A percentile compares a stretch with the other conserved stretches of the same genome.
phyloP scores from a whole-genome alignment of 345 rosid genomes.

The Clausena lansium region DNA sequence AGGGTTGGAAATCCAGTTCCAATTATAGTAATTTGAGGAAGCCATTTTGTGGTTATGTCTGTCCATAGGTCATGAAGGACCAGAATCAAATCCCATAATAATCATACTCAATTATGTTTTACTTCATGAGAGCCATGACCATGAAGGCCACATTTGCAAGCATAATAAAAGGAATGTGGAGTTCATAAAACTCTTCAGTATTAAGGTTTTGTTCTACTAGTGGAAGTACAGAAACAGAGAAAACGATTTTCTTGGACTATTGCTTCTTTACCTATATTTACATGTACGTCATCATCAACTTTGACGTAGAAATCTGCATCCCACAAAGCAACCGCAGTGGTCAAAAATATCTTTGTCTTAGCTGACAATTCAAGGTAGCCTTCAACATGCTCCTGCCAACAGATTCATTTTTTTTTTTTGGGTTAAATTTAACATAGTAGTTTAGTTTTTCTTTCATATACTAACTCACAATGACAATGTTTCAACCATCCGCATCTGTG shows the following conservation, averaged over 20 bases:
- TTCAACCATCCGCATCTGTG: neutral
- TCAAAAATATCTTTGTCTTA: conserved; percentile 83
- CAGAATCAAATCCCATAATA: neutral
- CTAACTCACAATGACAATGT: neutral
- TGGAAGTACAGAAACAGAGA: neutral
- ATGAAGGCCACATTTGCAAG: neutral
- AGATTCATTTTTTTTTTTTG: conserved; percentile 14
- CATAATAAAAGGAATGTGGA: neutral
- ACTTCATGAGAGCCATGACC: neutral
- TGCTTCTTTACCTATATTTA: conserved; percentile 72
- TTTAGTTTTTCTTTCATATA: neutral
- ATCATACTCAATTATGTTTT: neutral
- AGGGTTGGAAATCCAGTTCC: neutral
- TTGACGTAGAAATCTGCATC: conserved; percentile 97
- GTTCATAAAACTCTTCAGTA: neutral
- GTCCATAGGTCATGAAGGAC: neutral
- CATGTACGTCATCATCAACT: conserved; percentile 98
- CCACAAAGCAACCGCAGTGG: conserved; percentile 87
- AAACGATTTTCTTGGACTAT: neutral
- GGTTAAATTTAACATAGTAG: neutral
- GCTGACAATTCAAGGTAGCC: conserved; percentile 98
- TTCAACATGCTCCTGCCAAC: conserved; percentile 85
- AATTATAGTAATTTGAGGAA: neutral
- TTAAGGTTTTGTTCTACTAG: neutral
- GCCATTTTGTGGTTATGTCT: neutral